Percentiles rank a stretch among this genome's conserved stretches.
phyloP scores from a whole-genome alignment of 768 basidiomycete species.

The Cystofilobasidium capitatum region DNA sequence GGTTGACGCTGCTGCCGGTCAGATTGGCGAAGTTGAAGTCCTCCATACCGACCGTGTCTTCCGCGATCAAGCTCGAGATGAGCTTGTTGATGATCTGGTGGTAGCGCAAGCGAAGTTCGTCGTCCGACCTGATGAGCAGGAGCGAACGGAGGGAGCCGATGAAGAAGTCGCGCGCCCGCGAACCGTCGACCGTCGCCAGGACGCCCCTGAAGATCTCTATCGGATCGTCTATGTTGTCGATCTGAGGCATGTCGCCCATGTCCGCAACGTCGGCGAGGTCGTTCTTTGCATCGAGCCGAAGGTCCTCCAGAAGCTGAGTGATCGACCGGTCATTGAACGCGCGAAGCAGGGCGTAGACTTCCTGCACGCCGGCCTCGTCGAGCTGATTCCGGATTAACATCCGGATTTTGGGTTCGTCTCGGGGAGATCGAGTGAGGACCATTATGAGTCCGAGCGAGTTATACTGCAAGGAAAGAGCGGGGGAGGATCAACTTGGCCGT shows the following conservation, averaged over 20 bases:
- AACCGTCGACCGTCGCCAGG: constrained; percentile 61
- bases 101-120: constrained; percentile 71
- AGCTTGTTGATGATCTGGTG: constrained; percentile 85
- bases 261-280: constrained; percentile 53
- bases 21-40: constrained; percentile 58
- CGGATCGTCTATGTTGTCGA: constrained; percentile 64
- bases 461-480: neutral
- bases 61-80: constrained; percentile 81
- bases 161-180: constrained; percentile 72
- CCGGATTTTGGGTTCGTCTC: neutral
- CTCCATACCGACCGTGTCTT: constrained; percentile 58
- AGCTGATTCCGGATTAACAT: neutral
- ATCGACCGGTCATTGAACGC: neutral
- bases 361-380: neutral
- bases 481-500: neutral
- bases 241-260: constrained; percentile 53
- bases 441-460: neutral
- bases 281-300: neutral
- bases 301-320: neutral
- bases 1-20: constrained; percentile 78
- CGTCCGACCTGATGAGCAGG: constrained; percentile 68
- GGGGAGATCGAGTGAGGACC: neutral
- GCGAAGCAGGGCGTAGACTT: neutral
- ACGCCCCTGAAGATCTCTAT: constrained; percentile 81
- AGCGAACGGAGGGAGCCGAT: constrained; percentile 90